These are phyloP conservation scores for Puccinia novopanici DNA, from an alignment of 1,284 basidiomycete genomes.

Conservation along the genomic window DNA sequence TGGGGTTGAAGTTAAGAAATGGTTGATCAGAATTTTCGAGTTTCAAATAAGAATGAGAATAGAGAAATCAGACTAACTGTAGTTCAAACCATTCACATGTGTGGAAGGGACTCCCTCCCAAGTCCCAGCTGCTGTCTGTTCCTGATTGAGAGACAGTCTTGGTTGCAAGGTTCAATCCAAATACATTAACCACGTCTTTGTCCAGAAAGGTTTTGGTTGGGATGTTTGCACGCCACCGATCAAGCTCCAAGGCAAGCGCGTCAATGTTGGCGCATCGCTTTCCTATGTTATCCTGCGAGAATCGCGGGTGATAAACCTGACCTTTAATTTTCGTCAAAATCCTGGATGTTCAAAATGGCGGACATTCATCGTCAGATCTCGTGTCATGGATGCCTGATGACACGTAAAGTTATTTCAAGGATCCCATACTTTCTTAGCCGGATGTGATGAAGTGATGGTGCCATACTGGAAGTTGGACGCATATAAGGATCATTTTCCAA, in stretches of 20 bases:
- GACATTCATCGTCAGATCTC: too few species aligned
- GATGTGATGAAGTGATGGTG: slow-evolving; percentile 40
- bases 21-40: not conserved
- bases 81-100: slow-evolving; percentile 44
- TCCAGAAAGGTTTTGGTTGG: not conserved
- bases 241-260: slow-evolving; percentile 20
- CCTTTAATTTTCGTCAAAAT: slow-evolving; percentile 43
- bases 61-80: slow-evolving; percentile 16
- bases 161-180: not conserved
- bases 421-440: slow-evolving; percentile 3
- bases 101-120: slow-evolving; percentile 18
- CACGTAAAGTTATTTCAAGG: too few species aligned
- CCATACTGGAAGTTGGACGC: slow-evolving; percentile 27
- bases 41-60: not conserved
- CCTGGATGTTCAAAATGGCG: not conserved
- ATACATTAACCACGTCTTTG: not conserved
- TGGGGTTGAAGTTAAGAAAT: not conserved
- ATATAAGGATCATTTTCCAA: slow-evolving; percentile 35
- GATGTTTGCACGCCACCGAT: slow-evolving; percentile 18
- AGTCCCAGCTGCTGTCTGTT: not conserved
- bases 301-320: slow-evolving; percentile 26
- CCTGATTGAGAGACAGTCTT: slow-evolving; percentile 2
- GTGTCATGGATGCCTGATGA: too few species aligned
- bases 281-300: slow-evolving; percentile 2
- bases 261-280: slow-evolving; percentile 9